Conservation (phyloP, 768 basidiomycete species). For the Lactifluus volemus region DNA sequence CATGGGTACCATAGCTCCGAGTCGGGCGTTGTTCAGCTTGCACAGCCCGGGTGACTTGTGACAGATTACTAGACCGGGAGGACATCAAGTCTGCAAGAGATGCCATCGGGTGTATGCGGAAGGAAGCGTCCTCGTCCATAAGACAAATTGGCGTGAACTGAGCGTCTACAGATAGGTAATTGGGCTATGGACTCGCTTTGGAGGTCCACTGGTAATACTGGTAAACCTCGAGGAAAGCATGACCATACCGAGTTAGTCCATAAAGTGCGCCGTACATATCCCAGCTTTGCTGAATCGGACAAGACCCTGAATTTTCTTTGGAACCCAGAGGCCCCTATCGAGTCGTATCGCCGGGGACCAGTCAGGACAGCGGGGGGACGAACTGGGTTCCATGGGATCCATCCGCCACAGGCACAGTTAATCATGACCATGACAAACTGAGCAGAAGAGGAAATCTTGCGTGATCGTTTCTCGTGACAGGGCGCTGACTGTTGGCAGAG, state of each 20-base stretch:
- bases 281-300: not conserved
- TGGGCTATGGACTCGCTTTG: not conserved
- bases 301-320: not conserved
- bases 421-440: slow-evolving; percentile 4
- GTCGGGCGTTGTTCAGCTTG: not conserved
- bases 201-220: not conserved
- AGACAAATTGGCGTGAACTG: not conserved
- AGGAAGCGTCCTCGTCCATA: not conserved
- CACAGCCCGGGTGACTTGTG: too few relatives aligned
- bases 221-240: not conserved
- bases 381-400: not conserved
- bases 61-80: not conserved
- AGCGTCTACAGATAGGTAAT: not conserved
- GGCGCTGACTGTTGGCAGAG: slow-evolving; percentile 16
- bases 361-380: not conserved
- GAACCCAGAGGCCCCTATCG: not conserved
- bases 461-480: slow-evolving; percentile 8
- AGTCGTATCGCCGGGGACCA: slow-evolving; percentile 9
- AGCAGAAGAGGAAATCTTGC: not conserved
- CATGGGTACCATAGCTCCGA: not conserved
- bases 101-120: not conserved
- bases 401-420: slow-evolving; percentile 12
- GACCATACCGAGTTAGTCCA: not conserved
- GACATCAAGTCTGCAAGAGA: not conserved
- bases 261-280: not conserved